Evolutionary conservation across 73 alveolate genomes (phyloP), one percentile per base, ranked within the genome.

Genomic region (Diophrys appendiculata): DNA sequence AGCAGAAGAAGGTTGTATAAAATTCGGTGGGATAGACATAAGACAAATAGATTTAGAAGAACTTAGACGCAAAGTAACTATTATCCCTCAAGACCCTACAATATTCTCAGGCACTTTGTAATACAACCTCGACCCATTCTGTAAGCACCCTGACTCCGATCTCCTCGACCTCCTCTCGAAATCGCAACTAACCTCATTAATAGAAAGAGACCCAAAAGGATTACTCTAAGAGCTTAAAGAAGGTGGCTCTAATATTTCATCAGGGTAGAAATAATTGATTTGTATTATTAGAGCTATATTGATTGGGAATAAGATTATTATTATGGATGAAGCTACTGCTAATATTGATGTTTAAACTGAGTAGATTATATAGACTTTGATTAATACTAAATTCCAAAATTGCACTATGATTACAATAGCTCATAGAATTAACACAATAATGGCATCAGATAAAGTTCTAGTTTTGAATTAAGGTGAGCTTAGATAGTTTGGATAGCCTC

Each of bases 271-370:
- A 29, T 70, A 76, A 54, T 34, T 76, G 11, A 56, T 76, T 22
- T 65, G 73, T 13, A 25, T 76, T 33, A n/a, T 28, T 31, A 0
- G 85, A 64, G 85, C 77, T 2, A 76, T 82, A 8, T 75, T 92
- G 67, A 86, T 77, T 77, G 81, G 83, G 33, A 84, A 77, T 74
- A 92, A 86, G 76, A 84, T 95, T 24, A 84, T 95, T n/a, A 81
- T 93, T 32, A 80, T 95, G 77, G 99, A 95, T 71, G 99, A 95
- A 86, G 98, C 99, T 0, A 95, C 98, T 23, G 97, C 99, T 1
- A 92, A 89, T 34, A 86, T 95, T 3, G 99, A 95, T 72, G 73
- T 75, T 34, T 78, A 93, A 32, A 93, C 97, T 14, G 99, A 95
- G 65, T 85, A 77, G 71, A 79, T 73, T 72, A 88, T 95, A 29